Conservation (phyloP, 345 rosid genomes). For the Gossypium longicalyx region DNA sequence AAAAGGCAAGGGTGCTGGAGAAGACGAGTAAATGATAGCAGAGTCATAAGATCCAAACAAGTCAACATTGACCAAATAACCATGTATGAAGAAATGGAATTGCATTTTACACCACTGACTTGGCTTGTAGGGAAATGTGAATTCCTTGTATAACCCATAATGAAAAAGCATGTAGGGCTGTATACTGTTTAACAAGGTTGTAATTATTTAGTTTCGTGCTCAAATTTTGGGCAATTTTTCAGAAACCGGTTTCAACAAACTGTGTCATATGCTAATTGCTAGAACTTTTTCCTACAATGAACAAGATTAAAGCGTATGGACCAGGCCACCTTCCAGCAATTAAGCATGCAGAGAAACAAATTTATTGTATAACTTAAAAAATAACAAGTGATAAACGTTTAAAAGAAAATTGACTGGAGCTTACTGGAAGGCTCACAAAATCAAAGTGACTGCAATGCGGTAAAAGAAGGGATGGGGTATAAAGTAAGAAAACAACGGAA, state of each 20-base stretch:
- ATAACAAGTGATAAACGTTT: neutral
- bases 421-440: neutral
- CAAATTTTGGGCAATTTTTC: conserved; percentile 17
- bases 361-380: neutral
- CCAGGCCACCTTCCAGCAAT: neutral
- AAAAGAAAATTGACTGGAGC: neutral
- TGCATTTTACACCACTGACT: conserved; percentile 4
- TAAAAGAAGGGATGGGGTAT: neutral
- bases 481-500: neutral
- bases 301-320: neutral
- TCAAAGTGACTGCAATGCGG: neutral
- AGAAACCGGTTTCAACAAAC: neutral
- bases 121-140: conserved; percentile 10
- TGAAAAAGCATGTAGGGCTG: conserved; percentile 4
- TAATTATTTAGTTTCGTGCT: conserved; percentile 9
- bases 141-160: neutral
- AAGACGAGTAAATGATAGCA: conserved; percentile 6
- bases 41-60: conserved; percentile 7
- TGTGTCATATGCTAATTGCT: neutral
- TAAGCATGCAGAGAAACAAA: neutral
- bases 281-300: neutral
- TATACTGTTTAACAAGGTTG: neutral
- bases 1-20: conserved; percentile 13
- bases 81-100: conserved; percentile 8
- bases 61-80: conserved; percentile 14